phyloP scores from a whole-genome alignment of 2,329 filamentous ascomycete genomes.

The Penicillium concentricum region DNA sequence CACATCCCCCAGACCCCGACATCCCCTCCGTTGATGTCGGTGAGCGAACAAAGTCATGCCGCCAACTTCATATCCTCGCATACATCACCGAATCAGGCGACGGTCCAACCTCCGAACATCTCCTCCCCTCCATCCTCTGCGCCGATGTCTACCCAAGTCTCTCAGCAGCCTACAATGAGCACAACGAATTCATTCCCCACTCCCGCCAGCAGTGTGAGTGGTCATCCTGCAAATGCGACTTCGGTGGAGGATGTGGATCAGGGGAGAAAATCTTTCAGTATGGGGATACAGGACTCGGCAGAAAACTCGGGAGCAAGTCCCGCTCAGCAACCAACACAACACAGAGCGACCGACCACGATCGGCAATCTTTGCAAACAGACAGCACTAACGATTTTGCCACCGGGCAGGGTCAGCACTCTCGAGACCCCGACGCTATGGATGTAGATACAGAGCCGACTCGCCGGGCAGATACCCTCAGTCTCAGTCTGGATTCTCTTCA shows the following conservation, averaged over 20 bases:
- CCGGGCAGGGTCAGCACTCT: conserved; percentile 15
- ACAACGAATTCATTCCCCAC: conserved; percentile 46
- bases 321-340: conserved; percentile 25
- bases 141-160: conserved; percentile 44
- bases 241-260: conserved; percentile 38
- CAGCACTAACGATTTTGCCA: conserved; percentile 22
- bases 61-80: conserved; percentile 46
- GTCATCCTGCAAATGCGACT: conserved; percentile 31
- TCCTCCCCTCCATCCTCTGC: conserved; percentile 44
- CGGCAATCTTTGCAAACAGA: conserved; percentile 23
- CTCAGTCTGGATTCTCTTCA: conserved; percentile 45
- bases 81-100: conserved; percentile 46
- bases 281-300: conserved; percentile 21
- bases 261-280: conserved; percentile 31
- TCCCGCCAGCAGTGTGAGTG: conserved; percentile 46
- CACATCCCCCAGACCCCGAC: conserved; percentile 40
- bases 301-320: conserved; percentile 17
- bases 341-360: conserved; percentile 39
- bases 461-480: conserved; percentile 24
- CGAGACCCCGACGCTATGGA: conserved; percentile 40
- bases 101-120: conserved; percentile 40
- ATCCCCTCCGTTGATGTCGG: conserved; percentile 52
- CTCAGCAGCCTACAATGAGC: conserved; percentile 42
- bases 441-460: conserved; percentile 32
- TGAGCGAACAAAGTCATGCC: conserved; percentile 50